Conservation (phyloP, 176 grass and related monocot genomes). For the Microstegium vimineum region DNA sequence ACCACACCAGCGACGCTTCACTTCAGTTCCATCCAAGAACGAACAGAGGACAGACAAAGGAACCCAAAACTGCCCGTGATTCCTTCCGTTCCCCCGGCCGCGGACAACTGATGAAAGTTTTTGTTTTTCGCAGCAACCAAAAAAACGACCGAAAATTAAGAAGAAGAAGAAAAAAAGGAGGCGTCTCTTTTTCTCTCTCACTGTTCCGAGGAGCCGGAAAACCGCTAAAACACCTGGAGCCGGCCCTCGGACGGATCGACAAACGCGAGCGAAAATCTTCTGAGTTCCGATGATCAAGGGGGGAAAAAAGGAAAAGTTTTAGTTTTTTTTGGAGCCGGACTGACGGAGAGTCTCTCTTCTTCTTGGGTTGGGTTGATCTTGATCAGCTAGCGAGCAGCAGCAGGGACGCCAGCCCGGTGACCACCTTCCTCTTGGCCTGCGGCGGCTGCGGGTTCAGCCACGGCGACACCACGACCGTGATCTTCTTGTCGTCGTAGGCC, state of each 20-base stretch:
- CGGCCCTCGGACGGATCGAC: conserved; percentile 29
- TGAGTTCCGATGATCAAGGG: background rate
- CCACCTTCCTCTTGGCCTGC: conserved; percentile 15
- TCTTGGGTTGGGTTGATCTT: background rate
- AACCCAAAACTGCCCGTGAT: conserved; percentile 16
- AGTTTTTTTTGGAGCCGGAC: background rate
- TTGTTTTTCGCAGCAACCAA: background rate
- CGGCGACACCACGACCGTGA: conserved; percentile 31
- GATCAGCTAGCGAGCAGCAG: conserved; percentile 12
- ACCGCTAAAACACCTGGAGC: conserved; percentile 33
- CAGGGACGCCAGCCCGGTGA: conserved; percentile 53
- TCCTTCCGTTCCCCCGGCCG: conserved; percentile 15
- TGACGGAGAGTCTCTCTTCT: background rate
- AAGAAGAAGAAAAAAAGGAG: too few species aligned
- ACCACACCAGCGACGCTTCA: background rate
- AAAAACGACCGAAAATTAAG: background rate
- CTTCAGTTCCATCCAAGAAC: background rate
- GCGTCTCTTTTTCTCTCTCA: background rate
- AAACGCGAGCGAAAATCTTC: background rate
- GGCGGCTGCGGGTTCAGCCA: background rate
- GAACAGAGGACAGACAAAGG: background rate
- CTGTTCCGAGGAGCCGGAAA: conserved; percentile 32
- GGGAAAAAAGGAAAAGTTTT: background rate
- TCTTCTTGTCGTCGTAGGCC: background rate
- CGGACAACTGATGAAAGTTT: conserved; percentile 2